Evolutionary conservation across 495 filamentous ascomycete species (phyloP), one percentile per base, ranked within the genome.

Genomic region (Neurospora sp.): DNA sequence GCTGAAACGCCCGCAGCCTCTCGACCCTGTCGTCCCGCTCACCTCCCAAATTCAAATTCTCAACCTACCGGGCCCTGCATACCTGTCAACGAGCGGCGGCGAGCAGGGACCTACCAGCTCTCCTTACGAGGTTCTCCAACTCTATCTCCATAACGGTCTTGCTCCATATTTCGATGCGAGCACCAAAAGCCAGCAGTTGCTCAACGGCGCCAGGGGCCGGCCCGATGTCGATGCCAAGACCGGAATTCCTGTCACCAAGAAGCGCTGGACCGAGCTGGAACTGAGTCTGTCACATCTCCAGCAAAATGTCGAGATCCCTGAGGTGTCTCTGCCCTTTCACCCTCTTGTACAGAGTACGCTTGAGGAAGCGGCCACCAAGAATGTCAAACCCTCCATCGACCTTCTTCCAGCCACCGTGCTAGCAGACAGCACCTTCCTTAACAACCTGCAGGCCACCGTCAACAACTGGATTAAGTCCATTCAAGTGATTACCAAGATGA

Each of bases 391-490:
- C 18, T 88, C 90, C 0, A 85, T 93, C 22, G 94, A 97, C 44
- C 78, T 93, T 69, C 91, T 99, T 70, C 91, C 93, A 39, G 74
- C 87, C 5, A 80, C 85, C 3, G 84, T 95, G 31, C 84, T 98
- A 31, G 87, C 91, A 48, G 96, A 96, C 81, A 97, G 92, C 80
- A 89, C 89, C 14, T 97, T 98, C 75, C 89, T 97, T 71, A 99
- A 99, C 80, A 94, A 91, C 74, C 85, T 99, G 38, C 96, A 98
- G 78, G 91, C 92, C 70, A 94, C 89, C 16, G 96, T 97, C 68
- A 98, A 97, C 83, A 88, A 90, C 75, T 99, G 96, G 96, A 98
- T 98, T 82, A 94, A 97, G 83, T 97, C 94, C 11, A 98, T 99
- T 73, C 94, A 97, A 81, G 91, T 91, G n/a, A 94, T 98, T 78